A percentile compares a stretch with the other conserved stretches of the same genome.
Evolutionary conservation across 257 asterid genomes (phyloP).

Genomic region (Euphrasia confusa): DNA sequence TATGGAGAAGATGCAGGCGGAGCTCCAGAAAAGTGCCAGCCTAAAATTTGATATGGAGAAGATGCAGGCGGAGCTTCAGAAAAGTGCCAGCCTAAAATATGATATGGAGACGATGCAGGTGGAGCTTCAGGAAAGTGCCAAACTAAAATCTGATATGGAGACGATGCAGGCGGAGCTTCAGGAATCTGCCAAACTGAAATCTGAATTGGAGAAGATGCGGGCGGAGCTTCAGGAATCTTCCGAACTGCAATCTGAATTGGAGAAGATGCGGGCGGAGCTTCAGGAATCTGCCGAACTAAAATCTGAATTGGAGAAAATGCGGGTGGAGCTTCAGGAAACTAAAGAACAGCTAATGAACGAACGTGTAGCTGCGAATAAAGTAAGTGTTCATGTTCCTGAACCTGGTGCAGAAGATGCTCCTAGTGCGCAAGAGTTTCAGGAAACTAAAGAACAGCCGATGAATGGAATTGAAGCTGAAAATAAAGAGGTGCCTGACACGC

Average conservation of each 20-base stretch:
- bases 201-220: constrained; percentile 47
- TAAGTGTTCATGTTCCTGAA: too few species aligned
- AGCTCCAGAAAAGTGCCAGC: not conserved
- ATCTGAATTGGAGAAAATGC: too few species aligned
- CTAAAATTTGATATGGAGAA: too few species aligned
- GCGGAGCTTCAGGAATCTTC: constrained; percentile 44
- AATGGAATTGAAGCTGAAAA: constrained; percentile 43
- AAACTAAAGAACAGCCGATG: constrained; percentile 45
- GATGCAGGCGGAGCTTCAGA: constrained; percentile 41
- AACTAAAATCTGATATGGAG: too few species aligned
- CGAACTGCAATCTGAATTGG: constrained; percentile 25
- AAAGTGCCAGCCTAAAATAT: constrained; percentile 34
- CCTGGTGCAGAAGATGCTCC: too few species aligned
- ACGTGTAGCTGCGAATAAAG: too few species aligned
- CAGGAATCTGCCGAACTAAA: too few species aligned
- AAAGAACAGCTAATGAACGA: too few species aligned
- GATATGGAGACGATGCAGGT: not conserved
- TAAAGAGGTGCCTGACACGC: constrained; percentile 28
- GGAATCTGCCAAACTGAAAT: constrained; percentile 15
- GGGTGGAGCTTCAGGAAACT: too few species aligned
- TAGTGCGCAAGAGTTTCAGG: constrained; percentile 25
- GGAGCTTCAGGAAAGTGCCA: not conserved
- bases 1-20: not conserved
- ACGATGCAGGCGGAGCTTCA: too few species aligned
- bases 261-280: not conserved